phyloP scores from a whole-genome alignment of 345 rosid species.

The Clausena lansium region DNA sequence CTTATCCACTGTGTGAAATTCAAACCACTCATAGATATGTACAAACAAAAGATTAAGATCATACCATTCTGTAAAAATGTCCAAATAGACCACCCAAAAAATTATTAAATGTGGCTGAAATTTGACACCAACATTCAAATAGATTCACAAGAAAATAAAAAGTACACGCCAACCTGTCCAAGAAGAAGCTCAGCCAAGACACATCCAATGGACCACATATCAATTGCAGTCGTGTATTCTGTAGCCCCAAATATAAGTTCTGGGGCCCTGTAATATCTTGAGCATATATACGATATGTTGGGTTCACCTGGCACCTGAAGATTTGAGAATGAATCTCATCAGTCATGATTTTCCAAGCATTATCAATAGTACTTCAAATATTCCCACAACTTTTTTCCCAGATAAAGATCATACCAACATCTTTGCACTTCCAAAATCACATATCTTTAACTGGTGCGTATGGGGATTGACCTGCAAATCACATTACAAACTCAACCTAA shows the following conservation, averaged over 20 bases:
- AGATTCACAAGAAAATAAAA: background rate
- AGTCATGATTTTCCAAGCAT: background rate
- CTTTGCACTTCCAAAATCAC: conserved; percentile 99
- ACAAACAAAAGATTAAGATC: background rate
- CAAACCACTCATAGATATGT: background rate
- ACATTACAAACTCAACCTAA: conserved; percentile 17
- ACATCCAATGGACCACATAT: conserved; percentile 98
- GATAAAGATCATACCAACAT: conserved; percentile 67
- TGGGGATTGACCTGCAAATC: conserved; percentile 81
- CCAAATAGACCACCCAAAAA: background rate
- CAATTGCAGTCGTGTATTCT: conserved; percentile 93
- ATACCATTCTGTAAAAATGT: background rate
- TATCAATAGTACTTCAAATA: conserved; percentile 6
- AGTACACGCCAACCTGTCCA: conserved; percentile 56
- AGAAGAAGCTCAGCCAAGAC: conserved; percentile 95
- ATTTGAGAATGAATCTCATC: conserved; percentile 17
- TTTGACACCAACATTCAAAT: background rate
- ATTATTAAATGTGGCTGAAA: background rate
- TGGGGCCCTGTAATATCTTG: conserved; percentile 97
- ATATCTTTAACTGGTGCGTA: conserved; percentile 83
- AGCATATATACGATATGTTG: conserved; percentile 94
- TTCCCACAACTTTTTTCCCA: background rate
- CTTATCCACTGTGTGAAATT: background rate
- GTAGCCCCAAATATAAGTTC: conserved; percentile 98
- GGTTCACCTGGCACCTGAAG: conserved; percentile 94